These are phyloP conservation scores for Coemansia sp. DNA, from an alignment of 192 early-diverging fungal species.

Conservation along the genomic window DNA sequence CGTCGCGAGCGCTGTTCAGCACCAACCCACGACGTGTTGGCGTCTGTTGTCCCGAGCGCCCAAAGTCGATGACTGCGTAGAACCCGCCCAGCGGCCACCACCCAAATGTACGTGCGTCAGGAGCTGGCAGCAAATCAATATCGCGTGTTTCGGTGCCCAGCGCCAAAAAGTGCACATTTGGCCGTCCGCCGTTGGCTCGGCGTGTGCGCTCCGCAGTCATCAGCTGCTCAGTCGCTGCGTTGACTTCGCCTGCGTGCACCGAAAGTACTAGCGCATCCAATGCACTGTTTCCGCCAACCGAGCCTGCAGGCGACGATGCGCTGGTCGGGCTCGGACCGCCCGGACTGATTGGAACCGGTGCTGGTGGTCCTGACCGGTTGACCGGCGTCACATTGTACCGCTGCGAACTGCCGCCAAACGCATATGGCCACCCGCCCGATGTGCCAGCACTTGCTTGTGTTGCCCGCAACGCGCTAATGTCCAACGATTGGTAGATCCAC, in stretches of 20 bases:
- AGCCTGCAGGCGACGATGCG: background rate
- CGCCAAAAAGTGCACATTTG: slow-evolving; percentile 15
- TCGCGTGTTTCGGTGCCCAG: slow-evolving; percentile 36
- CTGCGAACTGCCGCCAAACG: slow-evolving; percentile 14
- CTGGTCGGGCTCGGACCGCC: background rate
- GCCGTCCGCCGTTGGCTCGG: background rate
- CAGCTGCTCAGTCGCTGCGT: slow-evolving; percentile 38
- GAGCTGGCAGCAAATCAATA: slow-evolving; percentile 26
- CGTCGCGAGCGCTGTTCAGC: slow-evolving; percentile 30
- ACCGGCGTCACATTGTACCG: slow-evolving; percentile 19
- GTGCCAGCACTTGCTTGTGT: background rate
- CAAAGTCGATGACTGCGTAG: slow-evolving; percentile 28
- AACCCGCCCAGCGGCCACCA: slow-evolving; percentile 54
- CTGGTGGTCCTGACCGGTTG: slow-evolving; percentile 15
- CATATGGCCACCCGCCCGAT: slow-evolving; percentile 11
- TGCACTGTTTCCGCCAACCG: slow-evolving; percentile 22
- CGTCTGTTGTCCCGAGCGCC: slow-evolving; percentile 1
- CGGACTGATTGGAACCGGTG: background rate
- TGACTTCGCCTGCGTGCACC: slow-evolving; percentile 48
- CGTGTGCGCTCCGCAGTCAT: slow-evolving; percentile 34
- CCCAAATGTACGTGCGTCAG: slow-evolving; percentile 12
- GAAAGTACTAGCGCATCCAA: slow-evolving; percentile 39
- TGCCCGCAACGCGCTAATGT: slow-evolving; percentile 10
- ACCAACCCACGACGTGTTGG: slow-evolving; percentile 15
- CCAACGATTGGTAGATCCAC: slow-evolving; percentile 45